phyloP scores from a whole-genome alignment of 2,329 filamentous ascomycete species.

The Capronia americana region DNA sequence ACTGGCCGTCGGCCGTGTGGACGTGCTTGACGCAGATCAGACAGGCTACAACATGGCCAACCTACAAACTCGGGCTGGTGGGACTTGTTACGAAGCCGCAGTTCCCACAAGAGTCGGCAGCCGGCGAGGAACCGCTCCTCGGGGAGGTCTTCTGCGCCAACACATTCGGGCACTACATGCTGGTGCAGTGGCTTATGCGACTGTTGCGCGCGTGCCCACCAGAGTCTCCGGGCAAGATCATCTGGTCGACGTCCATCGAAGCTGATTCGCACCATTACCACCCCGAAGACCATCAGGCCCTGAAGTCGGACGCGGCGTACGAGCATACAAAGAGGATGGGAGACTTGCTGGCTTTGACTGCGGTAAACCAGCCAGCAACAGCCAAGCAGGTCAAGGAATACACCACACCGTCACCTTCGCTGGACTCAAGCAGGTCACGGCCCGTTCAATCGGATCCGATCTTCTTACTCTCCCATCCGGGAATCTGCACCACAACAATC shows the following conservation, averaged over 20 bases:
- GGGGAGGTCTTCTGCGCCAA: conserved; percentile 90
- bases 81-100: conserved; percentile 64
- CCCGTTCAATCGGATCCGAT: conserved; percentile 55
- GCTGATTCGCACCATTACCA: conserved; percentile 65
- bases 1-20: conserved; percentile 69
- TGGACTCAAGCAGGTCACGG: conserved; percentile 30
- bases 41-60: conserved; percentile 75
- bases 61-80: conserved; percentile 70
- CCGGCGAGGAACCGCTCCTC: conserved; percentile 62
- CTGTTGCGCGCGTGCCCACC: conserved; percentile 64
- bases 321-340: conserved; percentile 87
- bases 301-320: conserved; percentile 71
- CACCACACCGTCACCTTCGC: conserved; percentile 38
- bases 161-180: conserved; percentile 92
- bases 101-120: conserved; percentile 42
- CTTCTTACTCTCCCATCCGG: conserved; percentile 83
- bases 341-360: conserved; percentile 78
- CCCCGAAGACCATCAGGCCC: conserved; percentile 75
- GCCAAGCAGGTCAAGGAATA: conserved; percentile 63
- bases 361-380: conserved; percentile 65
- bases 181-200: conserved; percentile 79
- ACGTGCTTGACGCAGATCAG: conserved; percentile 66
- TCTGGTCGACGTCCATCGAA: conserved; percentile 89
- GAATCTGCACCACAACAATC: conserved; percentile 82
- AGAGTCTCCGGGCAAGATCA: conserved; percentile 67